Percentiles rank a stretch among this genome's conserved stretches.
phyloP scores from a whole-genome alignment of 352 stramenopile genomes.

The Globisporangium nunn region DNA sequence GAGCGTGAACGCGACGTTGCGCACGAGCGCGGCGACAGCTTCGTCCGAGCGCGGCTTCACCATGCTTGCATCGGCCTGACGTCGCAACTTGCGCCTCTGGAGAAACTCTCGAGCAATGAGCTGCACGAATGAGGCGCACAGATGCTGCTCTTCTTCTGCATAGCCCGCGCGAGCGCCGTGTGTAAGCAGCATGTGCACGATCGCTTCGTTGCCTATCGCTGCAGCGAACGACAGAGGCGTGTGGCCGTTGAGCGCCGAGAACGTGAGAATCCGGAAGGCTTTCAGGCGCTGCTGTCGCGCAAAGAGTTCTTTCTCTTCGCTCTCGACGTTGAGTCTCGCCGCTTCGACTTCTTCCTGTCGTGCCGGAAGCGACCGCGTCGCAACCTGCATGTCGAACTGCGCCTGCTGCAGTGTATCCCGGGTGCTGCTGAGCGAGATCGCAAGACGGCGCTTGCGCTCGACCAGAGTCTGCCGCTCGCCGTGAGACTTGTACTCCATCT shows the following conservation, averaged over 20 bases:
- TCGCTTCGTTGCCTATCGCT: conserved; percentile 63
- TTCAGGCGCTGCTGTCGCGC: conserved; percentile 39
- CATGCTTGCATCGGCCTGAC: conserved; percentile 1
- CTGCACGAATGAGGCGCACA: conserved; percentile 65
- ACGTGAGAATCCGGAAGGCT: conserved; percentile 44
- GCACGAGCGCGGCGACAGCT: conserved; percentile 40
- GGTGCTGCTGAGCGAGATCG: conserved; percentile 23
- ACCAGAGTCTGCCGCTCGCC: conserved; percentile 42
- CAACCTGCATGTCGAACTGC: conserved; percentile 56
- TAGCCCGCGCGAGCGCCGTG: conserved; percentile 43
- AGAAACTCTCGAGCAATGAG: conserved; percentile 44
- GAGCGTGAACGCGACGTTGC: conserved; percentile 54
- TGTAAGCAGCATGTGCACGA: conserved; percentile 61
- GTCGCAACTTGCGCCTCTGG: conserved; percentile 19
- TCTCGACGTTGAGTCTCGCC: conserved; percentile 18
- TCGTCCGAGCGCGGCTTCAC: conserved; percentile 30
- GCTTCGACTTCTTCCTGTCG: conserved; percentile 55
- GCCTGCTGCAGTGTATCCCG: conserved; percentile 32
- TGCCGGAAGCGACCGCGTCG: conserved; percentile 49
- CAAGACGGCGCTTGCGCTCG: conserved; percentile 47
- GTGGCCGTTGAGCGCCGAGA: conserved; percentile 55
- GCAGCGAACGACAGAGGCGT: conserved; percentile 63
- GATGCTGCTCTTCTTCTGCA: conserved; percentile 34
- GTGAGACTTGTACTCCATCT: conserved; percentile 67
- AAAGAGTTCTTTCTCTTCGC: conserved; percentile 29